A percentile compares a stretch with the other conserved stretches of the same genome.
Conservation (phyloP, 129 eudicot species). For the Heracleum sosnowskyi region DNA sequence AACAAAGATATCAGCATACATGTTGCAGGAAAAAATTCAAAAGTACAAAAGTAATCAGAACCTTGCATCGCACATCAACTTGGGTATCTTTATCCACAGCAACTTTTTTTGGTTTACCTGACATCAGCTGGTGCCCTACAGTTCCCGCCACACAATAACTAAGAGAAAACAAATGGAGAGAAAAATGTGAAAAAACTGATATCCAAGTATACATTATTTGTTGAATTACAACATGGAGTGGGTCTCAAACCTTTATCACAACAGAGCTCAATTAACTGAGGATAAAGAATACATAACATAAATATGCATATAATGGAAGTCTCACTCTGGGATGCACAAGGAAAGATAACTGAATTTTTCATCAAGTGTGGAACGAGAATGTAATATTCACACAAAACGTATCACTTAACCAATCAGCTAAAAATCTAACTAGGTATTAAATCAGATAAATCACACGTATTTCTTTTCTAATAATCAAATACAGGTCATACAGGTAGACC, state of each 20-base stretch:
- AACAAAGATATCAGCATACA: neutral
- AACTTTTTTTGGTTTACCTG: conserved; percentile 60
- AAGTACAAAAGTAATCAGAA: neutral
- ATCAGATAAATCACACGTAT: neutral
- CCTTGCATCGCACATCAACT: conserved; percentile 90
- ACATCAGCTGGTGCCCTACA: conserved; percentile 67
- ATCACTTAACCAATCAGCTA: neutral
- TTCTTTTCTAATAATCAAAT: neutral
- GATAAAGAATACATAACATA: neutral
- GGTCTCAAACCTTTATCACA: neutral
- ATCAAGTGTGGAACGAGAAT: neutral
- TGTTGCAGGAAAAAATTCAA: neutral
- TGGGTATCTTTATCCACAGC: conserved; percentile 51
- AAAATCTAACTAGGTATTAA: neutral
- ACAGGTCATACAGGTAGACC: neutral
- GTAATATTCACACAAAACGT: neutral
- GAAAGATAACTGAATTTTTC: neutral
- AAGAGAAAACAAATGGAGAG: conserved; percentile 7
- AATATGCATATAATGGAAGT: neutral
- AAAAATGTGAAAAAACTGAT: neutral
- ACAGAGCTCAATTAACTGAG: neutral
- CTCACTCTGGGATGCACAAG: neutral
- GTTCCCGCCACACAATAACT: conserved; percentile 86
- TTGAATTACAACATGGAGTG: neutral
- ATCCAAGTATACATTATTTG: neutral